Evolutionary conservation across 345 rosid species (phyloP).

Genomic region (Eucalyptus pauciflora): DNA sequence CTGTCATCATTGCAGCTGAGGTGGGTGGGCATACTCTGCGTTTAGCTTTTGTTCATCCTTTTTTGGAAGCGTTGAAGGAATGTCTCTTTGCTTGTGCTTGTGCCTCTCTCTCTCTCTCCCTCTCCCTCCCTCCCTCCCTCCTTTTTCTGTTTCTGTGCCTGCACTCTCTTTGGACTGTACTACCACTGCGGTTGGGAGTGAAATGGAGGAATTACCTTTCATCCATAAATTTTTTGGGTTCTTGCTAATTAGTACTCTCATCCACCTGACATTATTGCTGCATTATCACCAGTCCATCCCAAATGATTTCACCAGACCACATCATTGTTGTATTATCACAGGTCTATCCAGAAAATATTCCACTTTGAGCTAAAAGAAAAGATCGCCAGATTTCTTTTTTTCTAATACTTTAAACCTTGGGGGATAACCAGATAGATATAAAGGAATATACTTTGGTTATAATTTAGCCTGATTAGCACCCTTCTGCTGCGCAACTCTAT

Average conservation of each 20-base stretch:
- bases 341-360: background rate
- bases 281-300: background rate
- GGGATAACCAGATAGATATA: background rate
- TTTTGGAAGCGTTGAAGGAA: slow-evolving; percentile 22
- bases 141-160: slow-evolving; percentile 4
- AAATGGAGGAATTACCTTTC: background rate
- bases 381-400: background rate
- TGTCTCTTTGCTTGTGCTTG: slow-evolving; percentile 15
- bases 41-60: background rate
- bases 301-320: background rate
- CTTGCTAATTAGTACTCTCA: background rate
- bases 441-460: background rate
- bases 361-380: background rate
- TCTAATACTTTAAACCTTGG: background rate
- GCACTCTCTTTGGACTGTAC: background rate
- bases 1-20: slow-evolving; percentile 30
- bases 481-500: background rate
- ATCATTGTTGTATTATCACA: background rate
- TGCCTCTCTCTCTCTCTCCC: background rate
- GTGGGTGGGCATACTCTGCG: slow-evolving; percentile 17
- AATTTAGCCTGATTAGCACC: background rate
- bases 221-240: background rate
- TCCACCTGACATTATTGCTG: background rate
- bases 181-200: background rate
- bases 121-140: background rate